These are phyloP conservation scores for Penicillium bovifimosum DNA, from an alignment of 495 filamentous ascomycete genomes.

Conservation along the genomic window DNA sequence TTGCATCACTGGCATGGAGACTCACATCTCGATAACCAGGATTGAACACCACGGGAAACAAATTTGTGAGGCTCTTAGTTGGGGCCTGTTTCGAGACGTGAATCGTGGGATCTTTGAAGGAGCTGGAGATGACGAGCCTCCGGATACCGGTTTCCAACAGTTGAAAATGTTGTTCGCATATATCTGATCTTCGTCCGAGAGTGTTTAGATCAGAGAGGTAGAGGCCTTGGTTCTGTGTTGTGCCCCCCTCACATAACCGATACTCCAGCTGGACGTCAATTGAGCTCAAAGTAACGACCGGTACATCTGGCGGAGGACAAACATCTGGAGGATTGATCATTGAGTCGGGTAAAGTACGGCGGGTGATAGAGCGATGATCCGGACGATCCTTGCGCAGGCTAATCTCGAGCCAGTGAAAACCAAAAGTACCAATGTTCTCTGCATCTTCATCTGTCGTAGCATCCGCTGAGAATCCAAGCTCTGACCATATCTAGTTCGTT, in stretches of 20 bases:
- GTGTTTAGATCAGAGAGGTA: no score
- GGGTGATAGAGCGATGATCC: neutral
- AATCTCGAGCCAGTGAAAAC: slow-evolving; percentile 18
- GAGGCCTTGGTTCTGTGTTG: neutral
- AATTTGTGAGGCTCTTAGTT: slow-evolving; percentile 18
- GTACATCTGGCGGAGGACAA: slow-evolving; percentile 15
- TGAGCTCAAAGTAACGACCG: slow-evolving; percentile 14
- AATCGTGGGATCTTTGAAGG: slow-evolving; percentile 1
- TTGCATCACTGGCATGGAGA: neutral
- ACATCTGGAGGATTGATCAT: slow-evolving; percentile 15
- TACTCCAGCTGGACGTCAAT: slow-evolving; percentile 24
- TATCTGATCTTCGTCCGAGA: neutral
- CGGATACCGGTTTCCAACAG: slow-evolving; percentile 28
- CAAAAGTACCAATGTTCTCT: neutral
- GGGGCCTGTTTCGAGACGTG: slow-evolving; percentile 2
- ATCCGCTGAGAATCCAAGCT: slow-evolving; percentile 26
- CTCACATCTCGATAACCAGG: slow-evolving; percentile 32
- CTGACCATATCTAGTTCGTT: slow-evolving; percentile 28
- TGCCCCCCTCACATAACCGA: neutral
- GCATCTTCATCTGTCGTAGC: slow-evolving; percentile 15
- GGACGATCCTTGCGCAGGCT: slow-evolving; percentile 15
- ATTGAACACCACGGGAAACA: slow-evolving; percentile 35
- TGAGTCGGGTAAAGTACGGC: slow-evolving; percentile 14
- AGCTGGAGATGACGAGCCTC: slow-evolving; percentile 17
- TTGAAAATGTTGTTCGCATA: neutral